Base-by-base conservation (phyloP, 768 basidiomycete species). In the Strobilomyces dryophilus region DNA sequence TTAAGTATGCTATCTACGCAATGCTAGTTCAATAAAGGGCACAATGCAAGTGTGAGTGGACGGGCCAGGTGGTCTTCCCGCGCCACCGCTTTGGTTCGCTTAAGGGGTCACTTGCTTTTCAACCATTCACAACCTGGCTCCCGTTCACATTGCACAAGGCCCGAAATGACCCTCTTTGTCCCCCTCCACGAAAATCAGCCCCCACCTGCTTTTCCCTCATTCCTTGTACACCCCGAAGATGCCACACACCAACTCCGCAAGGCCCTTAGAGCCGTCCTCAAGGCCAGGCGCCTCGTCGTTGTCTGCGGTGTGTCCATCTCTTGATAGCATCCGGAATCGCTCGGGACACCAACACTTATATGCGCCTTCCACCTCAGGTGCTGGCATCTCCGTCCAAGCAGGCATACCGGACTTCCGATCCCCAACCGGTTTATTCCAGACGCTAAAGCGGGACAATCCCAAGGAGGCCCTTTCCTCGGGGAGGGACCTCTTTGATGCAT, bases 331-430 rank as follows among this genome's bases (percentile, higher is more conserved):
- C 24, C 48, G 57, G 53, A n/a, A 32, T 45, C 37, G 41, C 50
- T 56, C 47, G 52, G 58, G 46, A 42, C 18, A 10, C 40, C 21
- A 26, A 47, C 47, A 1, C 24, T 47, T 1, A 20, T 21, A 2
- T 32, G 39, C 39, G 24, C 52, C 41, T 37, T 51, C 32, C 49
- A 51, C 29, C 45, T 39, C 48, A 91, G 92, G 92, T 56, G 92
- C 92, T 55, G 92, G 92, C 43, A 89, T 94, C 52, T 92, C 90
- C 53, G 89, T 92, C 11, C 80, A 83, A 36, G 88, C 90, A 44
- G 89, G 90, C 15, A 94, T 95, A 42, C 92, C 93, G 31, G 93
- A 94, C 71, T 95, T 95, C 67, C 75, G 92, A 60, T 92, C 90
- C 11, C 68, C 83, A 15, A 83, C 85, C 51, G 92, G 92, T 27